These are phyloP conservation scores for Lichtheimia corymbifera DNA, from an alignment of 371 early-diverging fungal genomes.

Conservation along the genomic window DNA sequence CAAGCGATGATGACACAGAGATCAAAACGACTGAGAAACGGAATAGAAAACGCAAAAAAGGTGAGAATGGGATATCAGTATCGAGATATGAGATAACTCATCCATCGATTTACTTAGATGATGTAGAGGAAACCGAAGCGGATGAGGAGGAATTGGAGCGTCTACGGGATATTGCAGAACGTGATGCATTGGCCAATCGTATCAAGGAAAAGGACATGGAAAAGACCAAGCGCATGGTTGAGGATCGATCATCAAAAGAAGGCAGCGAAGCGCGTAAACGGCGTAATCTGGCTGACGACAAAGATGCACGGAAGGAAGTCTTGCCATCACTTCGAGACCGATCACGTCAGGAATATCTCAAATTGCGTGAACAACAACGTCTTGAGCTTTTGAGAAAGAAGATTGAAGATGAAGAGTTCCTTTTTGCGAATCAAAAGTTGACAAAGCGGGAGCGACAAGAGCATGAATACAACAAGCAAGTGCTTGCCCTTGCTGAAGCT, in stretches of 20 bases:
- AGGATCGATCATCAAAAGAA: constrained; percentile 78
- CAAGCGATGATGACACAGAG: constrained; percentile 61
- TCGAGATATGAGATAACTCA: no score
- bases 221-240: constrained; percentile 76
- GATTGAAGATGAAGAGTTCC: constrained; percentile 85
- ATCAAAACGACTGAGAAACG: constrained; percentile 40
- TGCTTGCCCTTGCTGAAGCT: constrained; percentile 83
- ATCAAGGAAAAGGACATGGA: constrained; percentile 83
- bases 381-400: constrained; percentile 75
- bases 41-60: constrained; percentile 34
- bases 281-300: constrained; percentile 82
- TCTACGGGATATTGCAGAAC: constrained; percentile 72
- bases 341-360: constrained; percentile 90
- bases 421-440: constrained; percentile 78
- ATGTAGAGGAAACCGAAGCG: constrained; percentile 39
- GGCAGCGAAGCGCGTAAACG: constrained; percentile 73
- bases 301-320: constrained; percentile 60
- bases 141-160: constrained; percentile 59
- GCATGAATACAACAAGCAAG: constrained; percentile 80
- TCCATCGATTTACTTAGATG: constrained; percentile 9
- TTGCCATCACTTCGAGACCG: constrained; percentile 78
- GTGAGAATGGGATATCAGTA: constrained; percentile 20
- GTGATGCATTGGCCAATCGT: constrained; percentile 89
- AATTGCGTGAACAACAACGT: constrained; percentile 83
- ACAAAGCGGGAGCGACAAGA: constrained; percentile 78